Conservation (phyloP, 2,329 filamentous ascomycete species). For the Colletotrichum paranaense region DNA sequence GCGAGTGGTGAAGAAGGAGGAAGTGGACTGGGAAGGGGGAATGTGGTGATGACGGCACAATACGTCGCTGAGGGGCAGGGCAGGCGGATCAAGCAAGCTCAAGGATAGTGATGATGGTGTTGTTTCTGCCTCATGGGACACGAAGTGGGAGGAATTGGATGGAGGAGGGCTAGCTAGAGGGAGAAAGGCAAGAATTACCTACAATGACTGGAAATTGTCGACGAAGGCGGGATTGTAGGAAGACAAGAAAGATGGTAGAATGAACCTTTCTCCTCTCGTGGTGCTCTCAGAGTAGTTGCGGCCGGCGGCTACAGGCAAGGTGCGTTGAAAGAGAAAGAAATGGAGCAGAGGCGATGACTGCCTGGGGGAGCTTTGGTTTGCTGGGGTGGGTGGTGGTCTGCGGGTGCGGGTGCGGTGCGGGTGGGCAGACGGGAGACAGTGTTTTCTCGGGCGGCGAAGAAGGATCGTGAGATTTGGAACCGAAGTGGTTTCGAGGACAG, state of each 20-base stretch:
- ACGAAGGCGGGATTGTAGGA: slow-evolving; percentile 16
- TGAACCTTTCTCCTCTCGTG: neutral
- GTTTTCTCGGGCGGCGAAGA: neutral
- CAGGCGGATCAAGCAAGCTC: slow-evolving; percentile 29
- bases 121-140: slow-evolving; percentile 25
- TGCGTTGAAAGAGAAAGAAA: slow-evolving; percentile 1
- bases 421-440: neutral
- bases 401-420: neutral
- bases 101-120: slow-evolving; percentile 25
- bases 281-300: neutral
- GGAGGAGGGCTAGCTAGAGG: slow-evolving; percentile 5
- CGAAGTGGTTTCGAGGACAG: neutral
- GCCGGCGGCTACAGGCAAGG: slow-evolving; percentile 5
- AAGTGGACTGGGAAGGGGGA: slow-evolving; percentile 27
- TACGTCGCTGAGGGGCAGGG: slow-evolving; percentile 35
- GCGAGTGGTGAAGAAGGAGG: slow-evolving; percentile 3
- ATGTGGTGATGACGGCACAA: slow-evolving; percentile 37
- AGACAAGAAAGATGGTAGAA: neutral
- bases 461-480: slow-evolving; percentile 1
- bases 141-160: neutral
- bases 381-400: neutral
- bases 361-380: neutral
- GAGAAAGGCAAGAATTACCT: slow-evolving; percentile 23
- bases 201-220: slow-evolving; percentile 28
- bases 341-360: slow-evolving; percentile 9